Conservation (phyloP, 2,329 filamentous ascomycete species). For the Penicillium sp. region DNA sequence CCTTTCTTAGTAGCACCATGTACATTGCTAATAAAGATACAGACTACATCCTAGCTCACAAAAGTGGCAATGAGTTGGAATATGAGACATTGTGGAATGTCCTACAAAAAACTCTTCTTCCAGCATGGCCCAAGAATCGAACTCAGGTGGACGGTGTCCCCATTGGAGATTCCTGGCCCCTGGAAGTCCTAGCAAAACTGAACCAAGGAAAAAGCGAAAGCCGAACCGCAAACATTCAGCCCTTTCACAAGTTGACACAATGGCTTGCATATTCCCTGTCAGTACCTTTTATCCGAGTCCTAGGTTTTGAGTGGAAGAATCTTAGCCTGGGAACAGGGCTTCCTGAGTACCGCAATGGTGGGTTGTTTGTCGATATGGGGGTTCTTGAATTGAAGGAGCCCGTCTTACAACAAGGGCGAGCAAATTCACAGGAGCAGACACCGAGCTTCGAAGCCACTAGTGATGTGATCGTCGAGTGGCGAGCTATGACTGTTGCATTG, state of each 20-base stretch:
- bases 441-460: conserved; percentile 58
- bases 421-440: conserved; percentile 42
- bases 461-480: conserved; percentile 66
- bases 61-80: conserved; percentile 34
- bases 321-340: conserved; percentile 63
- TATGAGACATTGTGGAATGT: conserved; percentile 45
- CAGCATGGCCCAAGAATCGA: conserved; percentile 51
- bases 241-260: conserved; percentile 66
- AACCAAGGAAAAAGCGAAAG: conserved; percentile 6
- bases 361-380: conserved; percentile 63
- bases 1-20: neutral
- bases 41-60: conserved; percentile 45
- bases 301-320: conserved; percentile 55
- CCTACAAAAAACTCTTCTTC: conserved; percentile 49
- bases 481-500: conserved; percentile 63
- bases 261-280: conserved; percentile 74
- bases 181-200: conserved; percentile 23
- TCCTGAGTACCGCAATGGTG: conserved; percentile 72
- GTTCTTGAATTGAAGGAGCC: conserved; percentile 54
- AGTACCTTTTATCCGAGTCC: conserved; percentile 59
- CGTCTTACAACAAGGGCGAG: conserved; percentile 45
- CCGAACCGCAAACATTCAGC: conserved; percentile 43
- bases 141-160: conserved; percentile 42
- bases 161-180: conserved; percentile 54
- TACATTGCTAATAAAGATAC: neutral